Evolutionary conservation across 2,329 filamentous ascomycete species (phyloP).

Genomic region (Paraconiothyrium sp.): DNA sequence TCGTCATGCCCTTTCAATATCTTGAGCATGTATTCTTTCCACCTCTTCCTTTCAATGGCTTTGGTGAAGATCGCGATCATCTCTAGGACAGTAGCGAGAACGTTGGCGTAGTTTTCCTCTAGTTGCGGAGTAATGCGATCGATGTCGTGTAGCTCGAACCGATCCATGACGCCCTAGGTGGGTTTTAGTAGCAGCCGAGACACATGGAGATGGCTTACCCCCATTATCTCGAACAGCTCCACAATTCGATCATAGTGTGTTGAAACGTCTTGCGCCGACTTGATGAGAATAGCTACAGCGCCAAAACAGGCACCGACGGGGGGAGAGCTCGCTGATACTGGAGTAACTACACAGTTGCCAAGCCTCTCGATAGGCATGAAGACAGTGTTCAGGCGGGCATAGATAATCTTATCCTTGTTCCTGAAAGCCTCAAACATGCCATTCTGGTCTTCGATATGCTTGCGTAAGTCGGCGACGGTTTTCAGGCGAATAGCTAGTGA

Average conservation of each 20-base stretch:
- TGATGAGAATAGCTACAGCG: conserved; percentile 7
- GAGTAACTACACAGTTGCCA: background rate
- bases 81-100: conserved; percentile 11
- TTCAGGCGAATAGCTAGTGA: background rate
- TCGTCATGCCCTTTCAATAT: conserved; percentile 2
- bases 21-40: background rate
- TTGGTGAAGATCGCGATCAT: conserved; percentile 10
- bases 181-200: background rate
- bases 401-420: background rate
- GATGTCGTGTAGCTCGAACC: conserved; percentile 6
- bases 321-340: conserved; percentile 4
- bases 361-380: conserved; percentile 7
- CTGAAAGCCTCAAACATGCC: background rate
- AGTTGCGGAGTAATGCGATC: conserved; percentile 2
- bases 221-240: conserved; percentile 5
- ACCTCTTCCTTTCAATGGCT: conserved; percentile 10
- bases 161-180: conserved; percentile 3
- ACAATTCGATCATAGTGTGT: conserved; percentile 9
- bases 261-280: conserved; percentile 6
- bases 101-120: conserved; percentile 3
- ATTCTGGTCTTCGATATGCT: conserved; percentile 3
- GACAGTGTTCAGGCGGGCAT: background rate
- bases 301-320: conserved; percentile 10
- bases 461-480: conserved; percentile 1
- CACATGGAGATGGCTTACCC: background rate